Evolutionary conservation across 1,284 basidiomycete species (phyloP).

Genomic region (Meripilus lineatus): DNA sequence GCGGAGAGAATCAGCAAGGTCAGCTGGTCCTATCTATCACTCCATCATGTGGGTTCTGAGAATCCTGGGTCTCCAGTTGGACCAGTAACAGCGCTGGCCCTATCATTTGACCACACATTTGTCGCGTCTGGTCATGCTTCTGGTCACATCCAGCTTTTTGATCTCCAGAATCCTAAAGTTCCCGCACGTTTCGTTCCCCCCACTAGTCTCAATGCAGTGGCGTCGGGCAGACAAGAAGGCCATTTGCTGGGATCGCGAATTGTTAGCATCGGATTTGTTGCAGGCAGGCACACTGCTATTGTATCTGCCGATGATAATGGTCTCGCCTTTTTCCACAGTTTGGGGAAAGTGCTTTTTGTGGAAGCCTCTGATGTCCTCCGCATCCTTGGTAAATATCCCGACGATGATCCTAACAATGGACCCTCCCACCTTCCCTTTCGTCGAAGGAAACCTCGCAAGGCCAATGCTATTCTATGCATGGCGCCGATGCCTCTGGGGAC

Average conservation of each 20-base stretch:
- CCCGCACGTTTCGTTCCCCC: constrained; percentile 73
- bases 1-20: constrained; percentile 69
- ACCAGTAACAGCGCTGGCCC: constrained; percentile 83
- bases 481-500: constrained; percentile 82
- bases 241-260: constrained; percentile 88
- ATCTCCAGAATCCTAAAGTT: constrained; percentile 66
- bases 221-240: constrained; percentile 87
- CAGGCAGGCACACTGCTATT: constrained; percentile 89
- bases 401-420: constrained; percentile 33
- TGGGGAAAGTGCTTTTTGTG: constrained; percentile 94
- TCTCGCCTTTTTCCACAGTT: constrained; percentile 91
- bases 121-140: constrained; percentile 85
- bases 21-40: constrained; percentile 18
- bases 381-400: constrained; percentile 88
- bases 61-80: constrained; percentile 58
- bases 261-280: constrained; percentile 86
- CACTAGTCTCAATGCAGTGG: constrained; percentile 59
- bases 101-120: constrained; percentile 94
- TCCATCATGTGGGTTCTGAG: neutral
- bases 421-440: constrained; percentile 20
- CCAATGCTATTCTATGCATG: constrained; percentile 72
- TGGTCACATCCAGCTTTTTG: constrained; percentile 87
- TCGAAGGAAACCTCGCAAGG: constrained; percentile 33
- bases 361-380: constrained; percentile 94
- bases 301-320: constrained; percentile 90